These are phyloP conservation scores for Sanghuangporus sanghuang DNA, from an alignment of 1,284 basidiomycete species.

Conservation along the genomic window DNA sequence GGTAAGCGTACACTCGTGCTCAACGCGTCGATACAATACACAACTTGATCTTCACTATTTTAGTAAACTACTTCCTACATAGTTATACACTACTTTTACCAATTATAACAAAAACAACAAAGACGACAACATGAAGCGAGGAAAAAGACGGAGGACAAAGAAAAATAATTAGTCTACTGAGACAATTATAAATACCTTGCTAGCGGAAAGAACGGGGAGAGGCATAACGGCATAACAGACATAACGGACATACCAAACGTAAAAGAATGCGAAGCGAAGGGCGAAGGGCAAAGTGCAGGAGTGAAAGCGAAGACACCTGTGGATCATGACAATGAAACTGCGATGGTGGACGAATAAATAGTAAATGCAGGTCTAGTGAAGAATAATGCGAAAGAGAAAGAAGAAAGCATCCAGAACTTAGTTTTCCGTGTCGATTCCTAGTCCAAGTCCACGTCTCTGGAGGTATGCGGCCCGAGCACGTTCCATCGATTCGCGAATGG, in stretches of 20 bases:
- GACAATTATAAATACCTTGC: background rate
- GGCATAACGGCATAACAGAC: slow-evolving; percentile 3
- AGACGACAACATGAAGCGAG: background rate
- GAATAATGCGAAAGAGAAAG: background rate
- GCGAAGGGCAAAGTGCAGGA: background rate
- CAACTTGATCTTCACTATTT: background rate
- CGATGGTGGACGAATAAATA: background rate
- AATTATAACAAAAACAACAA: background rate
- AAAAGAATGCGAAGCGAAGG: background rate
- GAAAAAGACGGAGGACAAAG: background rate
- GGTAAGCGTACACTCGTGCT: background rate
- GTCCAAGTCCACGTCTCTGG: background rate
- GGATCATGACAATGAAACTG: background rate
- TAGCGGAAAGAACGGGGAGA: background rate
- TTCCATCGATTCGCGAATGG: slow-evolving; percentile 16
- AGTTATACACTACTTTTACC: background rate
- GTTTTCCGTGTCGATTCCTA: background rate
- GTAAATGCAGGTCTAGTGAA: background rate
- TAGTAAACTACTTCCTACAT: no score
- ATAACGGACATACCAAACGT: background rate
- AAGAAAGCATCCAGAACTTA: background rate
- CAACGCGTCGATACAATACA: background rate
- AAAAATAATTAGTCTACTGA: background rate
- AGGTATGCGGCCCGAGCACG: slow-evolving; percentile 15
- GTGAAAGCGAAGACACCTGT: background rate